These are phyloP conservation scores for Luzula sylvatica DNA, from an alignment of 176 grass and related monocot genomes.

Conservation along the genomic window DNA sequence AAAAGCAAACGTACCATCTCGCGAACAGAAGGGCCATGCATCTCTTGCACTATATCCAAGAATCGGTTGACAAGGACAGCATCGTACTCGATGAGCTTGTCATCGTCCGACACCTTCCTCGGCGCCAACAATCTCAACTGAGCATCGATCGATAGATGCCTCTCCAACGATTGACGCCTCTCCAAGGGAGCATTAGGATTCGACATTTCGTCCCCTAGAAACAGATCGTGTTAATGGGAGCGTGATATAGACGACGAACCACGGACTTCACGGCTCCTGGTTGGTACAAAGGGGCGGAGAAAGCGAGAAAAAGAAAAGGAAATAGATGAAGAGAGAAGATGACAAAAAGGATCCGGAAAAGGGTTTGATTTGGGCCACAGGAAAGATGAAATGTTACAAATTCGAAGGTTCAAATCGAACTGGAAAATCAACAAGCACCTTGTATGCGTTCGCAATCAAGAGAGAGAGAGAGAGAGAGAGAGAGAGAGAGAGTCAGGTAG, in stretches of 20 bases:
- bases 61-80: constrained; percentile 53
- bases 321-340: too few species aligned
- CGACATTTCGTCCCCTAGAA: constrained; percentile 3
- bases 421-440: not conserved
- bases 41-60: constrained; percentile 64
- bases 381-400: constrained; percentile 3
- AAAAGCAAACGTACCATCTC: constrained; percentile 46
- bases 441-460: not conserved
- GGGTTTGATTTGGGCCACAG: not conserved
- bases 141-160: constrained; percentile 61
- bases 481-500: too few species aligned
- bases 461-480: constrained; percentile 8
- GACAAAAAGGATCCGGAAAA: not conserved
- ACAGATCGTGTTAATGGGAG: not conserved
- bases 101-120: constrained; percentile 53
- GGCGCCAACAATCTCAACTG: constrained; percentile 44
- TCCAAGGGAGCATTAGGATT: constrained; percentile 9
- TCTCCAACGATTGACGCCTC: constrained; percentile 23
- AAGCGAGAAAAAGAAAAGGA: not conserved
- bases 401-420: too few species aligned
- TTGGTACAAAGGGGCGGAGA: not conserved
- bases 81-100: constrained; percentile 67
- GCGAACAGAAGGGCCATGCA: constrained; percentile 39
- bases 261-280: not conserved
- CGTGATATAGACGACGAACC: not conserved